phyloP scores from a whole-genome alignment of 768 basidiomycete genomes.

The Kwoniella bestiolae region DNA sequence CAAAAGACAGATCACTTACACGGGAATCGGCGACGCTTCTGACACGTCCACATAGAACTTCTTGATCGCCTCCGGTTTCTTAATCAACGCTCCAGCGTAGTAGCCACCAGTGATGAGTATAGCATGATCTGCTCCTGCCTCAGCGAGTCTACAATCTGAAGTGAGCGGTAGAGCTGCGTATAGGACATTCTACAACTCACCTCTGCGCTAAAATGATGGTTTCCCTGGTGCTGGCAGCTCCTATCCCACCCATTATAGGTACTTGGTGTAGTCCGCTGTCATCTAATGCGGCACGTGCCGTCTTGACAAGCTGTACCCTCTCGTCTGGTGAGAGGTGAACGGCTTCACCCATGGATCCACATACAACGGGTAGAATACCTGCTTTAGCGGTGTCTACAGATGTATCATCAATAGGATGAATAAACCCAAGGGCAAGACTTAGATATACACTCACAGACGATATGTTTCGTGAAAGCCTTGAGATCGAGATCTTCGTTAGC shows the following conservation, averaged over 20 bases:
- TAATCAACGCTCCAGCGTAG: constrained; percentile 72
- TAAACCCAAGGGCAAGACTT: too few species aligned
- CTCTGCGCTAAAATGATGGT: constrained; percentile 72
- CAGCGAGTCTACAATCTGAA: constrained; percentile 62
- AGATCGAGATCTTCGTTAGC: not conserved
- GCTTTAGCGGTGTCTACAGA: constrained; percentile 62
- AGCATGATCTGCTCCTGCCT: constrained; percentile 79
- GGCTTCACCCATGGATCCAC: constrained; percentile 75
- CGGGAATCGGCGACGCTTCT: constrained; percentile 76
- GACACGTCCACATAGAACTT: constrained; percentile 73
- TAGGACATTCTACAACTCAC: not conserved
- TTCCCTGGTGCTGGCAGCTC: constrained; percentile 76
- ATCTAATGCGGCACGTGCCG: constrained; percentile 72
- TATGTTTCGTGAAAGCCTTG: not conserved
- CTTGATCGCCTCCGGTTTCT: constrained; percentile 66
- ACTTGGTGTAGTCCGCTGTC: constrained; percentile 62
- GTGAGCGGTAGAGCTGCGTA: not conserved
- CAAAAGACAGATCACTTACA: too few species aligned
- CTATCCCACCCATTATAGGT: constrained; percentile 80
- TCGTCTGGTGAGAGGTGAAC: constrained; percentile 67
- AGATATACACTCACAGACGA: not conserved
- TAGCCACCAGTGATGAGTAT: constrained; percentile 83
- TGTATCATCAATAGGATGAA: too few species aligned
- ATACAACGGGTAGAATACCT: constrained; percentile 69
- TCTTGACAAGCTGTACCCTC: constrained; percentile 66